Conservation (phyloP, 257 asterid species). For the Cynanchum wilfordii region DNA sequence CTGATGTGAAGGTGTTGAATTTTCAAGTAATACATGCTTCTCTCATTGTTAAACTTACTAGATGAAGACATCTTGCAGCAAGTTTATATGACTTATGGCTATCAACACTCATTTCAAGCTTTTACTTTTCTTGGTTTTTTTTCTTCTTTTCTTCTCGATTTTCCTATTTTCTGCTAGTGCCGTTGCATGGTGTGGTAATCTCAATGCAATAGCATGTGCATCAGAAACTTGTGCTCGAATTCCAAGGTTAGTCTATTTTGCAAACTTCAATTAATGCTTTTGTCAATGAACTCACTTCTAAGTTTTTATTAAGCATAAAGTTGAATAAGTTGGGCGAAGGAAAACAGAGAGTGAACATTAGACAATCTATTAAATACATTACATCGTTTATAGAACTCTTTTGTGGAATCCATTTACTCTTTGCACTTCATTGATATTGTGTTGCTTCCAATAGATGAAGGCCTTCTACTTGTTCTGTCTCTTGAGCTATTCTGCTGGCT, state of each 20-base stretch:
- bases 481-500: background rate
- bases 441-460: background rate
- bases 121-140: background rate
- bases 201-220: conserved; percentile 94
- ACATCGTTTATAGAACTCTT: background rate
- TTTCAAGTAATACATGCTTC: background rate
- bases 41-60: background rate
- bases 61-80: background rate
- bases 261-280: background rate
- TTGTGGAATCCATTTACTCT: background rate
- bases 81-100: background rate
- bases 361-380: background rate
- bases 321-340: background rate
- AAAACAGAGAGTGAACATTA: background rate
- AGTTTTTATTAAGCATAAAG: background rate
- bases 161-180: conserved; percentile 48
- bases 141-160: background rate
- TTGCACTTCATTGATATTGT: background rate
- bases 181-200: conserved; percentile 98
- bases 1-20: background rate
- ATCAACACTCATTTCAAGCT: background rate
- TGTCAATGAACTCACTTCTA: background rate
- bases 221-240: conserved; percentile 98
- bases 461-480: background rate
- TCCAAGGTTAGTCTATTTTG: conserved; percentile 59